These are phyloP conservation scores for Seiridium cupressi DNA, from an alignment of 2,329 filamentous ascomycete genomes.

Conservation along the genomic window DNA sequence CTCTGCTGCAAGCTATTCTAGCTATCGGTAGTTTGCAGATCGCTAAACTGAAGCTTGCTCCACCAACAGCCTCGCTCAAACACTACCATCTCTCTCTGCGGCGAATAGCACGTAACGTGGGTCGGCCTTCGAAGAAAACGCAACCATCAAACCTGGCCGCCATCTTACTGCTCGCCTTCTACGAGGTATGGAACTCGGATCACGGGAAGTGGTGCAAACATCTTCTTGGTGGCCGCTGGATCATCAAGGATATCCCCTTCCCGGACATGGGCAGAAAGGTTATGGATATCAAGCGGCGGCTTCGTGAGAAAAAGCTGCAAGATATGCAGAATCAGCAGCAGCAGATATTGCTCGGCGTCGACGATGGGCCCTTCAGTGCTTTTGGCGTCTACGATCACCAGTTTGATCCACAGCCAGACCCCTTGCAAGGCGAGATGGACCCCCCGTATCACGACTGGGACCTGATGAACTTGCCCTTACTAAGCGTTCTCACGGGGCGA, in stretches of 20 bases:
- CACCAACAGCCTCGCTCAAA: conserved; percentile 78
- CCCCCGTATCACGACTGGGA: conserved; percentile 30
- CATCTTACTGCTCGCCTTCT: conserved; percentile 82
- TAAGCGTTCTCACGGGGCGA: conserved; percentile 46
- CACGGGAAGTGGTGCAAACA: conserved; percentile 96
- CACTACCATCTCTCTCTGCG: conserved; percentile 89
- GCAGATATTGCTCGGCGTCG: not conserved
- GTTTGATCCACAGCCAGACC: not conserved
- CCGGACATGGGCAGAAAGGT: conserved; percentile 69
- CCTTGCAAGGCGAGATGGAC: conserved; percentile 18
- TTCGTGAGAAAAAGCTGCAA: conserved; percentile 14
- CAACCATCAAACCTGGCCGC: conserved; percentile 84
- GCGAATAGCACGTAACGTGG: conserved; percentile 73
- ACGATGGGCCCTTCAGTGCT: not conserved
- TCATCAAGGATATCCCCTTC: conserved; percentile 81
- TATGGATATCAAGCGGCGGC: conserved; percentile 56
- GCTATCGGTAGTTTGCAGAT: conserved; percentile 86
- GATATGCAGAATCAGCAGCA: conserved; percentile 22
- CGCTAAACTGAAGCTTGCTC: conserved; percentile 72
- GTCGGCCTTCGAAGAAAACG: conserved; percentile 64
- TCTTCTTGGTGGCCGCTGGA: conserved; percentile 76
- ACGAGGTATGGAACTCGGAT: conserved; percentile 92
- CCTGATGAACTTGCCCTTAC: conserved; percentile 34
- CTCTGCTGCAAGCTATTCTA: conserved; percentile 85
- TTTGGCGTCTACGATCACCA: conserved; percentile 3